Percentiles rank a stretch among this genome's conserved stretches.
Conservation (phyloP, 2,329 filamentous ascomycete species). For the Arthrobotrys sphaeroides region DNA sequence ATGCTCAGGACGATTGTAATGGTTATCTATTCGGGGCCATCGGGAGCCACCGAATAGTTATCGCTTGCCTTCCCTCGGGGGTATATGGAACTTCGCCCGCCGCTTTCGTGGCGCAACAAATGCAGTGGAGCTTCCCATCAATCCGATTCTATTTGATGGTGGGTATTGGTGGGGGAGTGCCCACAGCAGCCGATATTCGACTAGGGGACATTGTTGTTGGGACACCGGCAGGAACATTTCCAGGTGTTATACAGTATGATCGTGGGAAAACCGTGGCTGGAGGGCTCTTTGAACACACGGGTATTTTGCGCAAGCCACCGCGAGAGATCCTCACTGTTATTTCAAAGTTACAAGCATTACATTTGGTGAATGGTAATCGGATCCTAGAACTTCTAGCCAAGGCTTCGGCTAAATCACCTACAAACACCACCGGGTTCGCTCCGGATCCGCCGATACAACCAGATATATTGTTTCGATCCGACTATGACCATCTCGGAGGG, state of each 20-base stretch:
- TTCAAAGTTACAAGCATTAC: background rate
- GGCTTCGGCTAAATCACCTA: background rate
- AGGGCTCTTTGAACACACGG: background rate
- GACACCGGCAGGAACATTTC: background rate
- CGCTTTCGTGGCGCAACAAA: background rate
- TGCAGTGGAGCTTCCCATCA: background rate
- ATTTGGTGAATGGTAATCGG: background rate
- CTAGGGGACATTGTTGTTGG: conserved; percentile 45
- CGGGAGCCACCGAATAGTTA: background rate
- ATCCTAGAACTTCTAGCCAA: background rate
- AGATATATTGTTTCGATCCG: conserved; percentile 5
- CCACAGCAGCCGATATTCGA: conserved; percentile 54
- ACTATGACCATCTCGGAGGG: conserved; percentile 13
- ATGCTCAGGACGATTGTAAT: background rate
- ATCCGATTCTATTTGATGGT: conserved; percentile 21
- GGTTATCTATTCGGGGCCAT: background rate
- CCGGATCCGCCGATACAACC: too few relatives aligned
- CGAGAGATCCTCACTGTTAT: background rate
- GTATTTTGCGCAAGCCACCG: background rate
- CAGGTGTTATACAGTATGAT: background rate
- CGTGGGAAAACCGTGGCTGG: background rate
- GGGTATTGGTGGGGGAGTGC: conserved; percentile 9
- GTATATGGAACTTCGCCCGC: conserved; percentile 13
- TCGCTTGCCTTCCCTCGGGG: conserved; percentile 7
- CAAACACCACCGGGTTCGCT: too few relatives aligned